Percentiles rank a stretch among this genome's conserved stretches.
phyloP scores from a whole-genome alignment of 2,329 filamentous ascomycete genomes.

The Fusarium fujikuroi region DNA sequence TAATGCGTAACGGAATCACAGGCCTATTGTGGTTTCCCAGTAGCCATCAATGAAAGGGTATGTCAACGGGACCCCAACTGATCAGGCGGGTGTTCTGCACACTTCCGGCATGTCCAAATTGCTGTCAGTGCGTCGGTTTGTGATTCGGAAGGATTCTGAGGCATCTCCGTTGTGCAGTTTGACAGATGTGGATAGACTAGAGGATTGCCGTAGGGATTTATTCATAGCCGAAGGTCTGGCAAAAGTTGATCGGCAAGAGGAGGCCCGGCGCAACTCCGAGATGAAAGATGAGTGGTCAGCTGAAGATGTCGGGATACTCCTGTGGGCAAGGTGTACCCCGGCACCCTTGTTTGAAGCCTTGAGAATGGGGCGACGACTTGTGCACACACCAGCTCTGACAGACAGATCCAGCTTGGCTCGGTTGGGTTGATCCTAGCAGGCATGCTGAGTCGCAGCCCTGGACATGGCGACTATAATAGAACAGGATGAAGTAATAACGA shows the following conservation, averaged over 20 bases:
- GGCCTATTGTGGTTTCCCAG: not conserved
- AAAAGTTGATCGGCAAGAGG: slow-evolving; percentile 29
- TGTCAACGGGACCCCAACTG: not conserved
- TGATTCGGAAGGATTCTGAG: slow-evolving; percentile 21
- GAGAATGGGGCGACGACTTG: slow-evolving; percentile 21
- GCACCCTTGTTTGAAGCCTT: slow-evolving; percentile 17
- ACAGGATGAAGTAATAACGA: slow-evolving; percentile 30
- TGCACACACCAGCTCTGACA: slow-evolving; percentile 33
- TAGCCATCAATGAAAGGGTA: not conserved
- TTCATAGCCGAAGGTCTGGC: slow-evolving; percentile 29
- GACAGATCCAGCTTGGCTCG: slow-evolving; percentile 31
- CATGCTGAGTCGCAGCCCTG: slow-evolving; percentile 41
- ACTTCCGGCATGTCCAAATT: not conserved
- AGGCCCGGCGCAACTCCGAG: slow-evolving; percentile 34
- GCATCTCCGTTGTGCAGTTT: slow-evolving; percentile 32
- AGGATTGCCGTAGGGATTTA: slow-evolving; percentile 39
- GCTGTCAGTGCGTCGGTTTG: slow-evolving; percentile 19
- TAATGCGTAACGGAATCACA: not conserved
- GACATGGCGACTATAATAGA: slow-evolving; percentile 35
- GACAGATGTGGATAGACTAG: slow-evolving; percentile 34
- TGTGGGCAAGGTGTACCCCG: slow-evolving; percentile 28
- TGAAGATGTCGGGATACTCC: slow-evolving; percentile 24
- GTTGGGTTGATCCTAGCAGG: slow-evolving; percentile 32
- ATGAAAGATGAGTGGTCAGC: slow-evolving; percentile 28
- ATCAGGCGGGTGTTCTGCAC: not conserved